phyloP scores from a whole-genome alignment of 129 eudicot genomes.

The Flaveria sonorensis region DNA sequence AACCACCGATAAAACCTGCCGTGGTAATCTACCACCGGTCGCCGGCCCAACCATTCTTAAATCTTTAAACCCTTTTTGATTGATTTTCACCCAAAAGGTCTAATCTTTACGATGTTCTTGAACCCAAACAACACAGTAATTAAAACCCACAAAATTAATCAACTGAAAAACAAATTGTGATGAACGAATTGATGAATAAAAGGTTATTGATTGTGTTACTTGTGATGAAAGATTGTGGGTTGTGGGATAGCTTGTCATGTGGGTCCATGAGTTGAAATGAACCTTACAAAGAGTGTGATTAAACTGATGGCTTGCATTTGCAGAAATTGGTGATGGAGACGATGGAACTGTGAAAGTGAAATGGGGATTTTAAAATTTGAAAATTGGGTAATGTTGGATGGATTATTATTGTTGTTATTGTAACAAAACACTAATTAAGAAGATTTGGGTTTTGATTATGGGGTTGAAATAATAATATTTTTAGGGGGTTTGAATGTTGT shows the following conservation, averaged over 20 bases:
- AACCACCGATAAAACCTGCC: slow-evolving; percentile 66
- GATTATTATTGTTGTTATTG: neutral
- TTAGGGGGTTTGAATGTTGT: too few relatives aligned
- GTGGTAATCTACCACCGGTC: slow-evolving; percentile 40
- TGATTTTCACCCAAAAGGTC: neutral
- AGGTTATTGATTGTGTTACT: slow-evolving; percentile 29
- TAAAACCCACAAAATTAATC: slow-evolving; percentile 12
- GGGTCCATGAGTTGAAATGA: slow-evolving; percentile 65
- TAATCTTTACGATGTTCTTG: slow-evolving; percentile 37
- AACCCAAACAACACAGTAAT: neutral
- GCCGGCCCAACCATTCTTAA: slow-evolving; percentile 63
- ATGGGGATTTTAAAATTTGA: slow-evolving; percentile 12
- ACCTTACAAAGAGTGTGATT: slow-evolving; percentile 36
- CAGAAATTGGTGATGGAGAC: slow-evolving; percentile 42
- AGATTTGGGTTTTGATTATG: slow-evolving; percentile 17
- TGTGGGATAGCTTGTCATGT: slow-evolving; percentile 34
- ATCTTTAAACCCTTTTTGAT: neutral
- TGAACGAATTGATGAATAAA: slow-evolving; percentile 21
- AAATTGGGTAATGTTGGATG: slow-evolving; percentile 25
- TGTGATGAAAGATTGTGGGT: slow-evolving; percentile 36
- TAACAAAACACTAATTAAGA: neutral
- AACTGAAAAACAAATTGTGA: neutral
- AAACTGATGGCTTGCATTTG: slow-evolving; percentile 33
- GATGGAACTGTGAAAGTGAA: slow-evolving; percentile 30
- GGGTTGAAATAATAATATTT: neutral